Evolutionary conservation across 257 asterid genomes (phyloP), one percentile per base, ranked within the genome.

Genomic region (Forsythia viridissima): DNA sequence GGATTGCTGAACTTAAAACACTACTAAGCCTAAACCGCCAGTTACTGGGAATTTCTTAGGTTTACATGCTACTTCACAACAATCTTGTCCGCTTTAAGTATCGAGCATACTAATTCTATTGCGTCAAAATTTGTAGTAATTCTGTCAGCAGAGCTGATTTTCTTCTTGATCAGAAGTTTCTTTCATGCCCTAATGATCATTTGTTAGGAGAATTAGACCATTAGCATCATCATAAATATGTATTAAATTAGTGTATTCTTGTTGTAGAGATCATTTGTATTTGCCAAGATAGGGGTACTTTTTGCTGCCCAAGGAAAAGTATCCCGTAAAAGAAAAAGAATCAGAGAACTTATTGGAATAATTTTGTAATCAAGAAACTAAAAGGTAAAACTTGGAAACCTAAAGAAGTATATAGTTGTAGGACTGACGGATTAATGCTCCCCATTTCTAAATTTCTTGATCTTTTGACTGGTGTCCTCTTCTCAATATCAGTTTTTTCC

Each of bases 201-300:
- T 61, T 20, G 4, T 72, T 5, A 1, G 8, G 82, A 61, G 66
- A 70, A 21, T 76, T 41, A 72, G 52, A 73, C 52, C 70, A 51
- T 59, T 69, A 16, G 52, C 39, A 9, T 42, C 21, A 71, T 43
- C 68, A 21, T 10, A 61, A 21, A 20, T 24, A 55, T 55, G 24
- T 18, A 55, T 21, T n/a, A 6, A 18, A 6, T 55, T 55, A 6
- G 65, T 55, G 18, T n/a, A 6, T 55, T 55, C 65, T 6, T 3
- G 24, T 55, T 55, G 10, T 55, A 55, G 8, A 55, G 65, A n/a
- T 55, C 30, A 55, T 55, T n/a, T 5, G 24, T 55, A 55, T 16
- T 55, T n/a, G 24, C 4, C 4, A 21, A 55, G 65, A 55, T 55
- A 18, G 6, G 24, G 10, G 30, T 55, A 55, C 21, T 16, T 5